Evolutionary conservation across 2,329 filamentous ascomycete species (phyloP), one percentile per base, ranked within the genome.

Genomic region (Emmonsiellopsis sp.): DNA sequence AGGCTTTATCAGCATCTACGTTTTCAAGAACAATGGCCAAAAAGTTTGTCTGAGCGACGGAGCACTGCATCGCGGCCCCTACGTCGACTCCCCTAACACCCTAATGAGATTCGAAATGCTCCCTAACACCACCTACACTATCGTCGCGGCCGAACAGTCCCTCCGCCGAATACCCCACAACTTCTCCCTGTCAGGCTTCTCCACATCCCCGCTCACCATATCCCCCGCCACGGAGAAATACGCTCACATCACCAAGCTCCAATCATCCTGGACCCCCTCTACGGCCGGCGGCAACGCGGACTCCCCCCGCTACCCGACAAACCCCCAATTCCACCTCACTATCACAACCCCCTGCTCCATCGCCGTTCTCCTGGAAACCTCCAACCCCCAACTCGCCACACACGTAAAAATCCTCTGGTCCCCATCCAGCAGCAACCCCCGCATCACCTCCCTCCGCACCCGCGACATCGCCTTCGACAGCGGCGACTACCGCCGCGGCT

Each of bases 51-150:
- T 93, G 11, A 83, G 82, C 51, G 87, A 92, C 53, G 82, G 82
- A 6, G 80, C 84, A 26, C 68, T 87, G 0, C 83, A 88, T 61
- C 83, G 86, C 37, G 87, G 86, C 0, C 87, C 89, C n/a, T 95
- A 89, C 58, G 89, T 97, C 35, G 92, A 96, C 69, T 94, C 91
- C 2, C 90, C 90, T 1, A 94, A 97, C 67, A 95, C 88, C 0
- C 80, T 98, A 7, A 82, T 94, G 44, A 84, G 86, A 54, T 79
- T 95, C 56, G 80, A 87, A 31, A 77, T 78, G 54, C 70, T 76
- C n/a, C 66, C 76, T 1, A 67, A 71, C 13, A 71, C 72, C 9
- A 71, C 71, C 0, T 82, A 82, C 61, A 84, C 81, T 0, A 73
- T 87, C 5, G 87, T 91, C 7, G 76, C 90, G 31, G 85, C 89